Evolutionary conservation across 1,139 yeast genomes (phyloP).

Genomic region (Geotrichum cucujoidarum): DNA sequence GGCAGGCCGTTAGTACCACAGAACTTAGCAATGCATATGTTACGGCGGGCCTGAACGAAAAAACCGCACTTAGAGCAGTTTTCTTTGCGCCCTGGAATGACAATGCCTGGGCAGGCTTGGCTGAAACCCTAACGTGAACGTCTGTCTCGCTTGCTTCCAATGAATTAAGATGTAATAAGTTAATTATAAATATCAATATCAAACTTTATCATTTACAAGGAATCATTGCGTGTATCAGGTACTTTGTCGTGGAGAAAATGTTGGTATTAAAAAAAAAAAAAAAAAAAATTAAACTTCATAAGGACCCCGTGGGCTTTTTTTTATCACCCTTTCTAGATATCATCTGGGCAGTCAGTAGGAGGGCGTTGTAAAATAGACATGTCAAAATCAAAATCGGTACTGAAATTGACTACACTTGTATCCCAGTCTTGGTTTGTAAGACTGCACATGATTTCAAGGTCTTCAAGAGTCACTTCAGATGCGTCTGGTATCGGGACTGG

Average conservation of each 20-base stretch:
- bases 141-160: not conserved
- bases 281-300: not conserved
- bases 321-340: not conserved
- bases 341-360: constrained; percentile 20
- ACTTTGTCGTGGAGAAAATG: not conserved
- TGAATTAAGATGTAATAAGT: too few species aligned
- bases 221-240: not conserved
- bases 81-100: constrained; percentile 45
- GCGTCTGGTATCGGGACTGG: not conserved
- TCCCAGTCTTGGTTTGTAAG: constrained; percentile 19
- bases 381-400: constrained; percentile 19
- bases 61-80: constrained; percentile 58
- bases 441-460: constrained; percentile 19
- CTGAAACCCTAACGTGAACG: not conserved
- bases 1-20: constrained; percentile 45
- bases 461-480: constrained; percentile 14
- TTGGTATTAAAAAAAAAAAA: not conserved
- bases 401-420: constrained; percentile 16
- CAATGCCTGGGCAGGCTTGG: constrained; percentile 24
- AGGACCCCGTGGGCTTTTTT: not conserved
- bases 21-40: constrained; percentile 52
- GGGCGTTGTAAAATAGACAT: constrained; percentile 12
- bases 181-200: too few species aligned
- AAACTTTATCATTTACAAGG: not conserved
- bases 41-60: constrained; percentile 42